Evolutionary conservation across 2,329 filamentous ascomycete genomes (phyloP), one percentile per base, ranked within the genome.

Genomic region (Thermoascus crustaceus): DNA sequence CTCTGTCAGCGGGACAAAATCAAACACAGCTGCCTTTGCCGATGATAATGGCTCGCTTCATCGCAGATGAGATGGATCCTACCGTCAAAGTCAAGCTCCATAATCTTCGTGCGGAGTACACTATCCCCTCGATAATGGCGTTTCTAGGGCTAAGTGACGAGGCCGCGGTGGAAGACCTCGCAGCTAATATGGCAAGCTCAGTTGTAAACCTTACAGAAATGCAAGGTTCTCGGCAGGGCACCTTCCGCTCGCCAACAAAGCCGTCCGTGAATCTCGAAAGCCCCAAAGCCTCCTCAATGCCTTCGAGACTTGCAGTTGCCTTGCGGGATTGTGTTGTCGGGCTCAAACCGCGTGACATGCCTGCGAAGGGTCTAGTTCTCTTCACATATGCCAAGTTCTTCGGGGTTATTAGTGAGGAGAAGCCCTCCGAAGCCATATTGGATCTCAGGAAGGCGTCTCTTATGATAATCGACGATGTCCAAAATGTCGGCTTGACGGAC

Each of bases 51-150:
- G 76, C 84, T 40, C 76, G 91, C 32, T 83, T 94, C 64, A 84
- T 98, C 45, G 86, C 86, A 0, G 88, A 96, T 54, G 89, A 96
- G 55, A 85, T 93, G 63, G 89, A 96, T 44, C 89, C 93, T 0
- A 79, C 85, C 5, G 69, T 95, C 46, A 94, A 93, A 56, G 59
- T 95, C 39, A 93, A 94, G 55, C 64, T 96, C 26, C 84, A 83
- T 58, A 87, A 94, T 42, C 48, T 94, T 4, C 81, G 78, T 40
- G 60, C 86, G n/a, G 93, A 98, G 55, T 98, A 98, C 57, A 81
- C 82, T 10, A 83, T 96, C 3, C 75, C 85, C 0, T 85, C 84
- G 0, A 60, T 95, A 1, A 81, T 94, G 69, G 85, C 86, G 34
- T 60, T 94, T 4, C 71, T 94, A 5, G 81, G 78, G 0, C 69